These are phyloP conservation scores for Lonicera japonica DNA, from an alignment of 129 eudicot species.

Conservation along the genomic window DNA sequence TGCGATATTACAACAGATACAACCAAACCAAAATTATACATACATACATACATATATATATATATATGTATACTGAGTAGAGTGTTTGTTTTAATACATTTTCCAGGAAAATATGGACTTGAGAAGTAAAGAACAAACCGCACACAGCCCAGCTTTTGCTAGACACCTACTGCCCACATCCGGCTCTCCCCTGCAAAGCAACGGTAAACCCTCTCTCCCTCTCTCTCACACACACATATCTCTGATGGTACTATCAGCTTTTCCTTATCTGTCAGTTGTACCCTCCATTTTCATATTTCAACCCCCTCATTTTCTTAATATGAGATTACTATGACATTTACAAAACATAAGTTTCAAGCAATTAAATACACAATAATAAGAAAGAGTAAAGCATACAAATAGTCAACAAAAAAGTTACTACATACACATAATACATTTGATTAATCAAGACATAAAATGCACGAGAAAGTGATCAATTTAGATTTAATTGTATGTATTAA, in stretches of 20 bases:
- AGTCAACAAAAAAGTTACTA: too few species aligned
- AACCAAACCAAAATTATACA: not conserved
- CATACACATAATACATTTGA: too few species aligned
- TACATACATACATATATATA: too few species aligned
- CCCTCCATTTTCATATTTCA: not conserved
- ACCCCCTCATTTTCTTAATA: not conserved
- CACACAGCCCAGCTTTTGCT: conserved; percentile 25
- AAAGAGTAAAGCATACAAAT: too few species aligned
- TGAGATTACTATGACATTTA: not conserved
- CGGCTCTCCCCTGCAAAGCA: conserved; percentile 5
- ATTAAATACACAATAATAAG: too few species aligned
- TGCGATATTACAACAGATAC: not conserved
- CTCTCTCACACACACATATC: not conserved
- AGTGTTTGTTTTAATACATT: not conserved
- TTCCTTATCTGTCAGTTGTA: not conserved
- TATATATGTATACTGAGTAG: not conserved
- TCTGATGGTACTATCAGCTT: not conserved
- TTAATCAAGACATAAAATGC: too few species aligned
- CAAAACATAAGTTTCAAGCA: not conserved
- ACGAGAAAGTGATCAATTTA: too few species aligned
- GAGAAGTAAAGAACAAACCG: conserved; percentile 35
- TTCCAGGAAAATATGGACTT: conserved; percentile 35
- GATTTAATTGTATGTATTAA: too few species aligned
- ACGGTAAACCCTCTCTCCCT: conserved; percentile 17
- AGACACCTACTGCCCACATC: conserved; percentile 24